Evolutionary conservation across 2,329 filamentous ascomycete species (phyloP), one percentile per base, ranked within the genome.

Genomic region (Colletotrichum euphorbiae): DNA sequence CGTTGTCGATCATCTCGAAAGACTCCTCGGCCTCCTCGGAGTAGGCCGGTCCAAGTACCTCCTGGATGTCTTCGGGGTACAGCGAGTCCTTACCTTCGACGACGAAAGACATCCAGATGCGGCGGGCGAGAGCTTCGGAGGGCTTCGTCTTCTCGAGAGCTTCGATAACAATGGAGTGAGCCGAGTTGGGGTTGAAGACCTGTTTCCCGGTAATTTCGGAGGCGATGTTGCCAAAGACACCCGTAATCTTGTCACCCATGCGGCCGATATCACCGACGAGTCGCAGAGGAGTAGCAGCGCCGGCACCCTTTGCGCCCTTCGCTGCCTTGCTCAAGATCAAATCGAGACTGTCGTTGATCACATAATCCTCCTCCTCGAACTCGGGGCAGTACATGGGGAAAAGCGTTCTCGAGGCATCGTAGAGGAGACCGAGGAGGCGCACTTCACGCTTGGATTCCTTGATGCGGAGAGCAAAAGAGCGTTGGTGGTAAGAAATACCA

Each of bases 31-130:
- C 96, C 70, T 97, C 93, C 0, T 87, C 83, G 70, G 89, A 88
- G 74, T 91, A 90, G 6, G 88, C 87, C 0, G 87, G 82, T 2
- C 95, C 95, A 67, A 99, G 90, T 9, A 98, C 95, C 77, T 98
- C 95, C 33, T 90, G 77, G 42, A 99, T 86, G 76, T 99, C 96
- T 4, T 97, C 93, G 8, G 87, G 80, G 72, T 87, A 93, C 8
- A 99, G 84, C 0, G 90, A 84, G 45, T 98, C 93, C 67, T 90
- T 90, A 73, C 93, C 94, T 79, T 98, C 95, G 4, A 96, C 89
- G 1, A 97, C 96, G 76, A 98, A 97, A 1, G 94, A 98, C 93
- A 98, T 97, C 96, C 96, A 98, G 70, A 98, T 91, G 75, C 96
- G 91, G 72, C 89, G 91, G n/a, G 93, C 94, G 66, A 98, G 83